Evolutionary conservation across 768 basidiomycete species (phyloP).

Genomic region (Xanthoconium stramineum): DNA sequence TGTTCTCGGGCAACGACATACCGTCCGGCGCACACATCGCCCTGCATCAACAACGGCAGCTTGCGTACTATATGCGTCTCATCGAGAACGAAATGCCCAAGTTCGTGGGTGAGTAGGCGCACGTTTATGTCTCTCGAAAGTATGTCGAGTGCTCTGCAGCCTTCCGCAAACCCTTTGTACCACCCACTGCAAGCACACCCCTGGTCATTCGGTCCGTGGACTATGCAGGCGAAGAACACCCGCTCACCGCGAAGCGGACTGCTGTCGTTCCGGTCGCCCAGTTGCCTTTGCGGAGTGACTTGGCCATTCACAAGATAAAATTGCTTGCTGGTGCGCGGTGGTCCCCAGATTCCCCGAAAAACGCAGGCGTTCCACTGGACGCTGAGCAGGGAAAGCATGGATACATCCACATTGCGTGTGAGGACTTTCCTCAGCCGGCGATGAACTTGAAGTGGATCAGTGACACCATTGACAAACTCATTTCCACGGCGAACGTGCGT

Average conservation of each 20-base stretch:
- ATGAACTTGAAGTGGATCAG: slow-evolving; percentile 96
- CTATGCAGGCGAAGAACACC: slow-evolving; percentile 76
- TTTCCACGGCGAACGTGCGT: slow-evolving; percentile 85
- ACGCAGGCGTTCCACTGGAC: slow-evolving; percentile 53
- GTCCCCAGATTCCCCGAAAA: slow-evolving; percentile 69
- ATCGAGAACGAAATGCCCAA: slow-evolving; percentile 89
- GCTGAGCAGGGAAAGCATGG: slow-evolving; percentile 58
- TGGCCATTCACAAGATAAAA: slow-evolving; percentile 79
- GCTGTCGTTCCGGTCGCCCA: slow-evolving; percentile 72
- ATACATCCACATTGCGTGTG: slow-evolving; percentile 87
- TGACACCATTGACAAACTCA: slow-evolving; percentile 74
- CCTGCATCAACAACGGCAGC: slow-evolving; percentile 69
- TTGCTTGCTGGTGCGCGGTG: slow-evolving; percentile 87
- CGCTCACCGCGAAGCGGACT: slow-evolving; percentile 64
- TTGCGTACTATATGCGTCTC: slow-evolving; percentile 74
- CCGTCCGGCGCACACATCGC: slow-evolving; percentile 69
- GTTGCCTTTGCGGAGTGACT: slow-evolving; percentile 61
- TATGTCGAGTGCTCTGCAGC: slow-evolving; percentile 41
- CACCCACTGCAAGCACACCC: slow-evolving; percentile 56
- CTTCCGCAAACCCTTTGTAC: slow-evolving; percentile 76
- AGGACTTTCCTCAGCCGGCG: slow-evolving; percentile 74
- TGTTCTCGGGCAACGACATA: slow-evolving; percentile 51
- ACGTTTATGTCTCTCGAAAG: slow-evolving; percentile 4
- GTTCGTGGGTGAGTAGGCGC: slow-evolving; percentile 63
- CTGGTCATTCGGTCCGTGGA: slow-evolving; percentile 71